Evolutionary conservation across 176 grass and related monocot genomes (phyloP).

Genomic region (Cymbopogon citratus): DNA sequence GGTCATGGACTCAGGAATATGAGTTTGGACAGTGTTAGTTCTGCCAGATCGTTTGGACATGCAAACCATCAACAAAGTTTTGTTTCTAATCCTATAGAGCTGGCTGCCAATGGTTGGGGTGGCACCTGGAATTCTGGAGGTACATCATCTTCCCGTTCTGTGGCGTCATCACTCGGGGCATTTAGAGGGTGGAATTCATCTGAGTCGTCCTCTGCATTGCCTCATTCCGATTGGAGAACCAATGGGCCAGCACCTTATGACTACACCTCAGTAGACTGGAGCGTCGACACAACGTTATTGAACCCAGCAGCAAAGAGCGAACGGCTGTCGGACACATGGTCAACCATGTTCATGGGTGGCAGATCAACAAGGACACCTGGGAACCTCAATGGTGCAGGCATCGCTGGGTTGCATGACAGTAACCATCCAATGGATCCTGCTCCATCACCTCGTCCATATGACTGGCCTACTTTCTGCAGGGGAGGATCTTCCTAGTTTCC

Average conservation of each 20-base stretch:
- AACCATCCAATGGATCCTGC: slow-evolving; percentile 45
- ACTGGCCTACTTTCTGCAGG: slow-evolving; percentile 66
- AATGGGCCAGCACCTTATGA: slow-evolving; percentile 51
- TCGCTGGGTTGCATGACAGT: slow-evolving; percentile 51
- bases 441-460: slow-evolving; percentile 42
- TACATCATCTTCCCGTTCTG: slow-evolving; percentile 47
- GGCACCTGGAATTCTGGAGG: slow-evolving; percentile 48
- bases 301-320: slow-evolving; percentile 54
- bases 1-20: slow-evolving; percentile 52
- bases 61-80: slow-evolving; percentile 51
- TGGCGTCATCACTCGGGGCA: slow-evolving; percentile 55
- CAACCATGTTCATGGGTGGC: slow-evolving; percentile 97
- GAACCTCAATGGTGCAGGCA: slow-evolving; percentile 29
- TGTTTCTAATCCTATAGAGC: slow-evolving; percentile 58
- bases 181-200: slow-evolving; percentile 60
- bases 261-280: slow-evolving; percentile 96
- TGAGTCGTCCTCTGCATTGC: slow-evolving; percentile 30
- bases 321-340: slow-evolving; percentile 78
- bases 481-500: slow-evolving; percentile 54
- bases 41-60: slow-evolving; percentile 44
- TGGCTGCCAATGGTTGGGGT: slow-evolving; percentile 66
- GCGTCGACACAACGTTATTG: slow-evolving; percentile 66
- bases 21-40: slow-evolving; percentile 48
- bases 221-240: slow-evolving; percentile 62
- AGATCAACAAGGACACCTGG: slow-evolving; percentile 37